A percentile compares a stretch with the other conserved stretches of the same genome.
phyloP scores from a whole-genome alignment of 495 filamentous ascomycete genomes.

The Neurospora sp. region DNA sequence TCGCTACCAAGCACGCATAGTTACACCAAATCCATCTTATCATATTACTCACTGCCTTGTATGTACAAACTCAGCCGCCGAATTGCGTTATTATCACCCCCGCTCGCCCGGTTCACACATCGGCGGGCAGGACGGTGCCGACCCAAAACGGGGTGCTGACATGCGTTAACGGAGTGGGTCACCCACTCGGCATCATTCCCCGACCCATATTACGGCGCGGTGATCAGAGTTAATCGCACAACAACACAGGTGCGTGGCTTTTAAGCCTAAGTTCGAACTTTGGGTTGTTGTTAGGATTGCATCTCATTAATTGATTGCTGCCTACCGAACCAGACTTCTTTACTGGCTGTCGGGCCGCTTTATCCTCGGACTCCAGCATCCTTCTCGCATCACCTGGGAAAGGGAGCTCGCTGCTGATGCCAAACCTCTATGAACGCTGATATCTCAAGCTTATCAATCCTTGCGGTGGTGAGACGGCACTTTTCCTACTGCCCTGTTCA shows the following conservation, averaged over 20 bases:
- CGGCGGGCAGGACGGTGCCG: neutral
- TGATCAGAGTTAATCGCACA: neutral
- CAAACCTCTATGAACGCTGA: neutral
- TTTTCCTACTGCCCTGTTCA: slow-evolving; percentile 59
- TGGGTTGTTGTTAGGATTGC: neutral
- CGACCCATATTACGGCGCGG: neutral
- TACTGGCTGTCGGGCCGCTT: neutral
- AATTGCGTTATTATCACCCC: slow-evolving; percentile 16
- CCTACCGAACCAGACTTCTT: neutral
- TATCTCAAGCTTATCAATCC: neutral
- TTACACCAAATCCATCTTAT: neutral
- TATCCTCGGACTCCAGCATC: neutral
- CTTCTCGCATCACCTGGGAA: neutral
- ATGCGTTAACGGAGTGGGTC: neutral
- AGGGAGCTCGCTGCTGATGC: neutral
- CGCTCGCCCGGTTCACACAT: neutral
- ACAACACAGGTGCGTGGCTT: neutral
- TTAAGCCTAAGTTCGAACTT: neutral
- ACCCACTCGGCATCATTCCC: neutral
- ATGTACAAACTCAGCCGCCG: neutral
- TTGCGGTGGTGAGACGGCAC: neutral
- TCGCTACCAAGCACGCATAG: neutral
- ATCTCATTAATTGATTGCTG: neutral
- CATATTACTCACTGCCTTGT: neutral
- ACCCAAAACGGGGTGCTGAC: neutral